Evolutionary conservation across 2,329 filamentous ascomycete genomes (phyloP).

Genomic region (Penicillium sp.): DNA sequence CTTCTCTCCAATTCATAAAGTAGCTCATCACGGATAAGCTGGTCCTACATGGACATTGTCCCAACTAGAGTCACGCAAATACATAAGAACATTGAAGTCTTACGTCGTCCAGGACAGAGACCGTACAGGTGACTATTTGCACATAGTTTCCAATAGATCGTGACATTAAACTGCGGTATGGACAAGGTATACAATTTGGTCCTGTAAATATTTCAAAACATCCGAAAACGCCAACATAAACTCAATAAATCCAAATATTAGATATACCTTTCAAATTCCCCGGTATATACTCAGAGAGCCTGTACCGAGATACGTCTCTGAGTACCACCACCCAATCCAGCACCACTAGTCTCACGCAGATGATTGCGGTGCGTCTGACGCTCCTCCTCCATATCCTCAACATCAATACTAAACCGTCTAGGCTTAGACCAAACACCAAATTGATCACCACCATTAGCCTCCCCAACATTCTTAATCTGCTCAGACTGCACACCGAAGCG

Average conservation of each 20-base stretch:
- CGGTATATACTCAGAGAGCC: conserved; percentile 15
- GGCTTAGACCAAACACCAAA: conserved; percentile 37
- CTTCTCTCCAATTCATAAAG: background rate
- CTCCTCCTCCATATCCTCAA: conserved; percentile 31
- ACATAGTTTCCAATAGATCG: background rate
- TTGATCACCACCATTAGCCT: conserved; percentile 22
- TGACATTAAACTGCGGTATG: background rate
- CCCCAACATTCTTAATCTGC: conserved; percentile 23
- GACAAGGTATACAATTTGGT: conserved; percentile 7
- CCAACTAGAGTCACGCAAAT: background rate
- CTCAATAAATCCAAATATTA: background rate
- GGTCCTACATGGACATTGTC: background rate
- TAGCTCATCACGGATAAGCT: background rate
- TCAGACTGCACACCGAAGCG: conserved; percentile 30
- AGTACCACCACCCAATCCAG: conserved; percentile 28
- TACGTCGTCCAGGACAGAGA: background rate
- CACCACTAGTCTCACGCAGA: conserved; percentile 32
- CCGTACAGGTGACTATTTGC: background rate
- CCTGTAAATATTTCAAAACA: conserved; percentile 2
- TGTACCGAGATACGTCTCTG: conserved; percentile 28
- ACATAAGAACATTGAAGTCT: background rate
- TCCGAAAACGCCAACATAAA: conserved; percentile 7
- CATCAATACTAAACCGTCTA: conserved; percentile 35
- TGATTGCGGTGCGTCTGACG: conserved; percentile 31
- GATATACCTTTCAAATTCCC: background rate